These are phyloP conservation scores for Erythrophleum fordii DNA, from an alignment of 306 rosid species.

Conservation along the genomic window DNA sequence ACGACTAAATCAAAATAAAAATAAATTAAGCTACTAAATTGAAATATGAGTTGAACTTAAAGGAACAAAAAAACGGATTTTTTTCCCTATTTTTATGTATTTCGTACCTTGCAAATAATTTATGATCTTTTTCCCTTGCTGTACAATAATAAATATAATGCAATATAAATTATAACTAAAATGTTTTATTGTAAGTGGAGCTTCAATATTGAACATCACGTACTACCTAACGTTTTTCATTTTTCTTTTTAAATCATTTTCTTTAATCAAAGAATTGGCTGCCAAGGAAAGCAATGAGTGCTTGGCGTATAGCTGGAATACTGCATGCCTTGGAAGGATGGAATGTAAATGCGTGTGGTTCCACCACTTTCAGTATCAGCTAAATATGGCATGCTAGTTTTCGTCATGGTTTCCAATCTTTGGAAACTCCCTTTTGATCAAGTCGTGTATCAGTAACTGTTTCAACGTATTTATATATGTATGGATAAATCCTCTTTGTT, in stretches of 20 bases:
- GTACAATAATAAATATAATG: too few relatives aligned
- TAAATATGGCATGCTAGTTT: background rate
- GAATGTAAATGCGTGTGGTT: background rate
- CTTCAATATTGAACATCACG: too few relatives aligned
- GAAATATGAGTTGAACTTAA: too few relatives aligned
- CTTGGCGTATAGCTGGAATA: slow-evolving; percentile 12
- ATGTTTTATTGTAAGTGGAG: background rate
- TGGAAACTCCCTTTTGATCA: background rate
- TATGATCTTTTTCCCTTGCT: too few relatives aligned
- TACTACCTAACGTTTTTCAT: too few relatives aligned
- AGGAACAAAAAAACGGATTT: too few relatives aligned
- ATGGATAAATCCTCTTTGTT: background rate
- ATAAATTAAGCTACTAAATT: too few relatives aligned
- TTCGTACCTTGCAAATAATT: too few relatives aligned
- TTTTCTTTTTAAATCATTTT: background rate
- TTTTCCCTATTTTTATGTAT: too few relatives aligned
- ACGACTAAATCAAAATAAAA: too few relatives aligned
- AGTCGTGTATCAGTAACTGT: background rate
- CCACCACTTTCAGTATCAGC: background rate
- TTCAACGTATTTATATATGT: background rate
- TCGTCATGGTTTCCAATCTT: slow-evolving; percentile 11
- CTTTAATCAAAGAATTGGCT: background rate
- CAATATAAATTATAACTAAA: too few relatives aligned
- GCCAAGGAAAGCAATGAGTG: slow-evolving; percentile 14
- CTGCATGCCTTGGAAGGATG: slow-evolving; percentile 6